These are phyloP conservation scores for Neurospora sp. DNA, from an alignment of 495 filamentous ascomycete species.

Conservation along the genomic window DNA sequence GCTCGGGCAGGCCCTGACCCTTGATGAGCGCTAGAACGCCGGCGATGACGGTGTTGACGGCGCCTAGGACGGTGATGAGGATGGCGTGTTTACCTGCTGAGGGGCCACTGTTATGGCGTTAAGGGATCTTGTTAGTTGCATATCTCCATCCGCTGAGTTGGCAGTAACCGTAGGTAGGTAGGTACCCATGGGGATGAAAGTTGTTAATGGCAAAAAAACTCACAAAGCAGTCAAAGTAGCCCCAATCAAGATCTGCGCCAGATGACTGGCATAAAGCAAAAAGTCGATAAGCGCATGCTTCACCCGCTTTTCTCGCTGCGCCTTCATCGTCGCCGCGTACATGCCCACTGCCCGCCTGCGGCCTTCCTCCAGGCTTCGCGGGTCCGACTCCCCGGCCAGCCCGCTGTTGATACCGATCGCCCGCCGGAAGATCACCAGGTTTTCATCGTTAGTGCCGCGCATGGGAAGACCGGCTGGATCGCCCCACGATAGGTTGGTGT, in stretches of 20 bases:
- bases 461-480: slow-evolving; percentile 30
- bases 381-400: slow-evolving; percentile 1
- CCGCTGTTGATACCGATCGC: slow-evolving; percentile 34
- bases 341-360: slow-evolving; percentile 28
- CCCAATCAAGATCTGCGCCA: slow-evolving; percentile 37
- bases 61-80: slow-evolving; percentile 36
- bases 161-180: too few relatives aligned
- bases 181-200: too few relatives aligned
- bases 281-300: slow-evolving; percentile 16
- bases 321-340: slow-evolving; percentile 23
- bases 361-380: slow-evolving; percentile 29
- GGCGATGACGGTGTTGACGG: slow-evolving; percentile 40
- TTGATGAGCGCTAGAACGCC: slow-evolving; percentile 38
- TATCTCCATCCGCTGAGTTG: too few relatives aligned
- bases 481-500: slow-evolving; percentile 25
- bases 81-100: slow-evolving; percentile 25
- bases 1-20: slow-evolving; percentile 32
- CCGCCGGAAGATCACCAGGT: slow-evolving; percentile 32
- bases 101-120: slow-evolving; percentile 19
- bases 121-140: background rate
- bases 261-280: slow-evolving; percentile 27
- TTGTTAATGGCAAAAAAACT: background rate
- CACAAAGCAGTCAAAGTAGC: slow-evolving; percentile 35
- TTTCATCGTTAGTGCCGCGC: slow-evolving; percentile 33
- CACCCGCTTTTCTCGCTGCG: slow-evolving; percentile 18